Percentiles rank a stretch among this genome's conserved stretches.
These are phyloP conservation scores for Cercis canadensis DNA, from an alignment of 306 rosid species.

Conservation along the genomic window DNA sequence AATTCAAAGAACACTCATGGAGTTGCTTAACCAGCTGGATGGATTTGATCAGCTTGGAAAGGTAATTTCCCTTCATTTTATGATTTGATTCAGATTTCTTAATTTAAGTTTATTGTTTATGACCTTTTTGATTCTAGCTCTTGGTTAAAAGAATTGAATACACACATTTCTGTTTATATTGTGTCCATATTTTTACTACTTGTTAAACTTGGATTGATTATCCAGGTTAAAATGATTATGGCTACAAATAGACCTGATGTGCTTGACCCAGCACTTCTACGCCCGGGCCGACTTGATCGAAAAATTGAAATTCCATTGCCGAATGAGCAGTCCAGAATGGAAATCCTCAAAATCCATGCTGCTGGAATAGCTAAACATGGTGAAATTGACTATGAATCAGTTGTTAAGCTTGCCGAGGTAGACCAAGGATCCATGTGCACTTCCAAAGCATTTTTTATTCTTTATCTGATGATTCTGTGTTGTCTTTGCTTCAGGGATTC, in stretches of 20 bases:
- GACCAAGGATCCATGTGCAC: background rate
- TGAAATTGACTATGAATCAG: conserved; percentile 67
- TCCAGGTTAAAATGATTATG: conserved; percentile 69
- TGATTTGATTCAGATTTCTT: background rate
- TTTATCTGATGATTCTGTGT: conserved; percentile 1
- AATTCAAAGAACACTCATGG: conserved; percentile 69
- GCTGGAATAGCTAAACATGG: conserved; percentile 69
- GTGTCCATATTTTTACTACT: background rate
- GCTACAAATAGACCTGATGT: conserved; percentile 68
- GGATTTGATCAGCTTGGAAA: conserved; percentile 69
- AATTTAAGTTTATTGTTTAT: no score
- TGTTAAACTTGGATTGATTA: background rate
- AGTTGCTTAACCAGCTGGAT: conserved; percentile 69
- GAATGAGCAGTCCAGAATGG: conserved; percentile 65
- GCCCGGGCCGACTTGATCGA: conserved; percentile 66
- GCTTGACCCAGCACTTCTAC: conserved; percentile 68
- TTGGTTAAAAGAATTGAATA: no score
- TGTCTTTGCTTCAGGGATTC: conserved; percentile 50
- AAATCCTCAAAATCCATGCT: conserved; percentile 70
- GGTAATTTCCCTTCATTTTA: conserved; percentile 34
- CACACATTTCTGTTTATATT: background rate
- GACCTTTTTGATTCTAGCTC: background rate
- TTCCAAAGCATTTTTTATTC: background rate
- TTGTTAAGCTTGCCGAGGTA: conserved; percentile 73
- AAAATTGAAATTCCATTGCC: conserved; percentile 71